A percentile compares a stretch with the other conserved stretches of the same genome.
Conservation (phyloP, 1,139 yeast genomes). For the Yamadazyma dushanensis region DNA sequence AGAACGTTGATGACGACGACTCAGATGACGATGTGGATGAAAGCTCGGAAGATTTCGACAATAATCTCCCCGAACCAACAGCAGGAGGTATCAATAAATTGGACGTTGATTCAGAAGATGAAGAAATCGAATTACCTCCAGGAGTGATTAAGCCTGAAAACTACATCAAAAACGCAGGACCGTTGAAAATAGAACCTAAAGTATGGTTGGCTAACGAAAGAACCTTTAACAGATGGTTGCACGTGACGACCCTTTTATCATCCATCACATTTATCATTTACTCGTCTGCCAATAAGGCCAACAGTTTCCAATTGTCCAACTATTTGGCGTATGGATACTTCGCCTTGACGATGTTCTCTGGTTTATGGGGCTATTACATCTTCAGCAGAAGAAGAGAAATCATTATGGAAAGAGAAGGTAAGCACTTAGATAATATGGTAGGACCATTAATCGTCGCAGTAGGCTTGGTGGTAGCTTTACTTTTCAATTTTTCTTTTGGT, state of each 20-base stretch:
- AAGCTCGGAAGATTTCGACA: conserved; percentile 15
- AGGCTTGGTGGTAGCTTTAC: conserved; percentile 66
- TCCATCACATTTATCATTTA: conserved; percentile 84
- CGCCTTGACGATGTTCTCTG: conserved; percentile 75
- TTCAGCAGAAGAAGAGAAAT: conserved; percentile 70
- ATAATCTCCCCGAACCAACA: not conserved
- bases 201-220: conserved; percentile 99
- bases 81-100: conserved; percentile 26
- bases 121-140: conserved; percentile 78
- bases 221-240: conserved; percentile 94
- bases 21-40: conserved; percentile 13
- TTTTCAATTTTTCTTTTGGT: conserved; percentile 72
- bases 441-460: conserved; percentile 83
- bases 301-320: conserved; percentile 56
- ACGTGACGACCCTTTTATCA: conserved; percentile 85
- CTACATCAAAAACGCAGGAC: conserved; percentile 85
- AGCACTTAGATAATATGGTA: conserved; percentile 82
- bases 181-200: conserved; percentile 91
- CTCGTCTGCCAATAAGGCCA: conserved; percentile 68
- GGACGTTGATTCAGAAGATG: conserved; percentile 83
- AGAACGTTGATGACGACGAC: conserved; percentile 11
- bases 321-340: conserved; percentile 78
- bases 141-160: conserved; percentile 83
- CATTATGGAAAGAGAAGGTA: conserved; percentile 79
- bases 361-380: conserved; percentile 85